Conservation (phyloP, 2,329 filamentous ascomycete species). For the Cytospora chrysosperma region DNA sequence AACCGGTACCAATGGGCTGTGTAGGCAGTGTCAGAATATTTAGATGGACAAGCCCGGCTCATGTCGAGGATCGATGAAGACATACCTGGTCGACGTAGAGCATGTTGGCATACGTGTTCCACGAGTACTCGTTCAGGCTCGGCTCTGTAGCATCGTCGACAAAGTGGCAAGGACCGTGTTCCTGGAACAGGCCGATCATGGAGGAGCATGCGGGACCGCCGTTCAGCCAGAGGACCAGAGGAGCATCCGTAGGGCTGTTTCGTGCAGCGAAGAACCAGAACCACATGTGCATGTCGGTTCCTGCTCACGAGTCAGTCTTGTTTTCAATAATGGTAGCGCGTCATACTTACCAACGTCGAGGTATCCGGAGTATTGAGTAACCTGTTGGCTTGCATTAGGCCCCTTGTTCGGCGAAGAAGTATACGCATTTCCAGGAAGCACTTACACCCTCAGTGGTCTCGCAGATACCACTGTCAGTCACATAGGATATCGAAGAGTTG, state of each 20-base stretch:
- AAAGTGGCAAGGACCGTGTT: constrained; percentile 45
- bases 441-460: constrained; percentile 48
- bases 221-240: constrained; percentile 39
- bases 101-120: constrained; percentile 45
- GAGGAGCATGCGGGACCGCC: constrained; percentile 42
- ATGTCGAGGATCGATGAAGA: too few species aligned
- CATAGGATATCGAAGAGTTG: constrained; percentile 44
- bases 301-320: background rate
- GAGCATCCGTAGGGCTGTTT: constrained; percentile 32
- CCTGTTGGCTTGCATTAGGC: background rate
- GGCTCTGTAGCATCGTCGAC: constrained; percentile 38
- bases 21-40: background rate
- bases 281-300: constrained; percentile 31
- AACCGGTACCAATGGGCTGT: constrained; percentile 33
- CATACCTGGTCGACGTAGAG: constrained; percentile 37
- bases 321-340: background rate
- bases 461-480: constrained; percentile 51
- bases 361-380: constrained; percentile 51
- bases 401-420: background rate
- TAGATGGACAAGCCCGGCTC: background rate
- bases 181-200: constrained; percentile 42
- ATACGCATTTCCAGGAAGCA: background rate
- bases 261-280: constrained; percentile 38
- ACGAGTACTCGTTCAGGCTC: constrained; percentile 43
- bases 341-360: constrained; percentile 41